Evolutionary conservation across 2,329 filamentous ascomycete species (phyloP).

Genomic region (Ophiostoma ulmi): DNA sequence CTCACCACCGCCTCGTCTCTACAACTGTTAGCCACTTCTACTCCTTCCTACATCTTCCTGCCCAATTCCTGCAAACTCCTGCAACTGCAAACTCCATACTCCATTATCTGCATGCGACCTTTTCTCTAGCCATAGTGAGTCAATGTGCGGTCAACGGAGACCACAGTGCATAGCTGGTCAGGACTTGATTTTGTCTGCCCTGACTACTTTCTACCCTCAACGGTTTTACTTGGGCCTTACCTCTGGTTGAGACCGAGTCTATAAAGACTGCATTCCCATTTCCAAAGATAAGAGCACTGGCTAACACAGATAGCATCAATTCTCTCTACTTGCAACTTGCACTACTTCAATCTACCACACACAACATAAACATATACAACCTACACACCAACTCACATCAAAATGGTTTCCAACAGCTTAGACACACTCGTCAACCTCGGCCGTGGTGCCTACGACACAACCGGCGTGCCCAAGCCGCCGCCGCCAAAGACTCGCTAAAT

Average conservation of each 20-base stretch:
- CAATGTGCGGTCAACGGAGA: slow-evolving; percentile 21
- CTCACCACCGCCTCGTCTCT: not conserved
- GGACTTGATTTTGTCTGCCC: no score
- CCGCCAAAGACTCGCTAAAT: slow-evolving; percentile 36
- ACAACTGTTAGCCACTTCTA: not conserved
- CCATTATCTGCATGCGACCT: slow-evolving; percentile 21
- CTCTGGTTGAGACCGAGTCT: not conserved
- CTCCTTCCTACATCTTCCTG: slow-evolving; percentile 13
- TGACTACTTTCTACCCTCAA: no score
- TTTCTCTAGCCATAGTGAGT: slow-evolving; percentile 21
- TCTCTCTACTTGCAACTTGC: no score
- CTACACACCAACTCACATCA: slow-evolving; percentile 24
- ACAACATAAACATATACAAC: not conserved
- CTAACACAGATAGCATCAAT: not conserved
- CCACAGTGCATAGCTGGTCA: not conserved
- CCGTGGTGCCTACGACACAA: slow-evolving; percentile 38
- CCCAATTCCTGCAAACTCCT: slow-evolving; percentile 18
- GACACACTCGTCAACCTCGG: slow-evolving; percentile 34
- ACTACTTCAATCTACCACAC: no score
- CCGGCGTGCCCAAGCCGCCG: slow-evolving; percentile 37
- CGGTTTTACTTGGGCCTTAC: no score
- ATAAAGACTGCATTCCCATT: slow-evolving; percentile 4
- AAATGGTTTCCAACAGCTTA: slow-evolving; percentile 35
- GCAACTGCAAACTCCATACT: slow-evolving; percentile 14
- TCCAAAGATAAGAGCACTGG: not conserved